These are phyloP conservation scores for Boletus putidus DNA, from an alignment of 1,284 basidiomycete species.

Conservation along the genomic window DNA sequence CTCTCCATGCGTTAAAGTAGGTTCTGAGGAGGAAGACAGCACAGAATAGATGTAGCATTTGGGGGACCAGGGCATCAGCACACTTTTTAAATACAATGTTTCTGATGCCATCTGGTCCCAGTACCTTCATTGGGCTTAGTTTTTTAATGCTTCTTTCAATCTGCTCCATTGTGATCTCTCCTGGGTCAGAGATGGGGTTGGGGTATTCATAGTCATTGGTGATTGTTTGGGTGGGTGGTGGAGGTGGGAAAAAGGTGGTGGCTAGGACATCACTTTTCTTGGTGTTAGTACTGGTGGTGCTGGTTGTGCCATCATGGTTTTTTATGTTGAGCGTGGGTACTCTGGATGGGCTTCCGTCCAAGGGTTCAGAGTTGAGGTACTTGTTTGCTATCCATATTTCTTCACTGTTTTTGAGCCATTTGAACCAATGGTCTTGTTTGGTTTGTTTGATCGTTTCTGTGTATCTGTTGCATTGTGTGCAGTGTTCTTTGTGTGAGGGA, in stretches of 20 bases:
- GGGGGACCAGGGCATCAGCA: conserved; percentile 40
- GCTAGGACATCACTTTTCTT: background rate
- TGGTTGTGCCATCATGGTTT: too few relatives aligned
- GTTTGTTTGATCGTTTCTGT: background rate
- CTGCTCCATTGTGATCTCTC: background rate
- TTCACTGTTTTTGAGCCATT: background rate
- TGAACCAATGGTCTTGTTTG: background rate
- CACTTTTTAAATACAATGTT: conserved; percentile 32
- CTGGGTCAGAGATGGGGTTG: background rate
- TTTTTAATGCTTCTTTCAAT: background rate
- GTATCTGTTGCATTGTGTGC: background rate
- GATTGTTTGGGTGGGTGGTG: background rate
- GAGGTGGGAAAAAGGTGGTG: background rate
- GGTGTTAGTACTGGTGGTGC: background rate
- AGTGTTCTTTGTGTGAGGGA: background rate
- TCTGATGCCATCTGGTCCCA: conserved; percentile 15
- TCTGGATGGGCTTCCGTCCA: background rate
- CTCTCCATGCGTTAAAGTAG: background rate
- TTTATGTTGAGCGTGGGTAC: background rate
- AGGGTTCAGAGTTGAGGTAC: background rate
- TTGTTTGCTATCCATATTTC: background rate
- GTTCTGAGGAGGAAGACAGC: conserved; percentile 22
- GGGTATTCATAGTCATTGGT: background rate
- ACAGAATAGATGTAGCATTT: background rate
- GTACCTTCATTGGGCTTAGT: conserved; percentile 1